phyloP scores from a whole-genome alignment of 129 eudicot genomes.

The Daucus carota region DH1_v3.0 NC_030381.2:40272001-40272500 shows the following conservation, averaged over 20 bases:
- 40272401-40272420: background rate
- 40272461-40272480: background rate
- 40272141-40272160: too few relatives aligned
- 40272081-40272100: too few relatives aligned
- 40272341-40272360: background rate
- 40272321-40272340: slow-evolving; percentile 8
- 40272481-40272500: background rate
- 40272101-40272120: too few relatives aligned
- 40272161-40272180: too few relatives aligned
- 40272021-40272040: too few relatives aligned
- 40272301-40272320: background rate
- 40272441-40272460: background rate
- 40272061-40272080: too few relatives aligned
- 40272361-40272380: slow-evolving; percentile 6
- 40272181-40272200: background rate
- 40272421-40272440: too few relatives aligned
- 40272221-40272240: background rate
- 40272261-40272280: background rate
- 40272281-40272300: background rate
- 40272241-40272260: background rate
- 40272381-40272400: slow-evolving; percentile 7
- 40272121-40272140: too few relatives aligned
- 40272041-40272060: too few relatives aligned
- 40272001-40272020: too few relatives aligned
- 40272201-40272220: background rate